phyloP scores from a whole-genome alignment of 73 alveolate genomes.

The Stentor roeselii region DNA sequence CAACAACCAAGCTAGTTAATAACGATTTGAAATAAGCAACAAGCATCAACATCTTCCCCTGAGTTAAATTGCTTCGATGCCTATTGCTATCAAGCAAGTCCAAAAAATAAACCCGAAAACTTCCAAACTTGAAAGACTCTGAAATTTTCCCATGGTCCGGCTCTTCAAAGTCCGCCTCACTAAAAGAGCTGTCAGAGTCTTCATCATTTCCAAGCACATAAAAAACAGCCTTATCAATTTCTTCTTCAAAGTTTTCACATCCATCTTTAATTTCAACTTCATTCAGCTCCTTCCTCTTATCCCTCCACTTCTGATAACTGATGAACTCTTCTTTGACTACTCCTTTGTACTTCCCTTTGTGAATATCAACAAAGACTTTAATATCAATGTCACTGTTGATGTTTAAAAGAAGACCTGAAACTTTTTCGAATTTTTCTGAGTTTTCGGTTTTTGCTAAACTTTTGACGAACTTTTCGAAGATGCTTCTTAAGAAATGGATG shows the following conservation, averaged over 20 bases:
- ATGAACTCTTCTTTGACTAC: conserved; percentile 6
- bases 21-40: neutral
- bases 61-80: neutral
- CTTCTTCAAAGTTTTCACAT: neutral
- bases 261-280: neutral
- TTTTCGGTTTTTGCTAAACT: neutral
- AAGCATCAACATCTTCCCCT: neutral
- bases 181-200: neutral
- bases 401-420: neutral
- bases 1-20: neutral
- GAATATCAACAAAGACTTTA: conserved; percentile 22
- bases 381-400: conserved; percentile 28
- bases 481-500: conserved; percentile 14
- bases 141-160: neutral
- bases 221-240: neutral
- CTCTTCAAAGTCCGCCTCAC: neutral
- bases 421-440: neutral
- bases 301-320: conserved; percentile 15
- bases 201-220: neutral
- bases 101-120: neutral
- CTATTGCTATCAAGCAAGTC: neutral
- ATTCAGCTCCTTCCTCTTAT: neutral
- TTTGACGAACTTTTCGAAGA: neutral
- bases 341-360: conserved; percentile 5
- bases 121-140: neutral